These are phyloP conservation scores for Peronospora belbahrii DNA, from an alignment of 352 stramenopile species.

Conservation along the genomic window DNA sequence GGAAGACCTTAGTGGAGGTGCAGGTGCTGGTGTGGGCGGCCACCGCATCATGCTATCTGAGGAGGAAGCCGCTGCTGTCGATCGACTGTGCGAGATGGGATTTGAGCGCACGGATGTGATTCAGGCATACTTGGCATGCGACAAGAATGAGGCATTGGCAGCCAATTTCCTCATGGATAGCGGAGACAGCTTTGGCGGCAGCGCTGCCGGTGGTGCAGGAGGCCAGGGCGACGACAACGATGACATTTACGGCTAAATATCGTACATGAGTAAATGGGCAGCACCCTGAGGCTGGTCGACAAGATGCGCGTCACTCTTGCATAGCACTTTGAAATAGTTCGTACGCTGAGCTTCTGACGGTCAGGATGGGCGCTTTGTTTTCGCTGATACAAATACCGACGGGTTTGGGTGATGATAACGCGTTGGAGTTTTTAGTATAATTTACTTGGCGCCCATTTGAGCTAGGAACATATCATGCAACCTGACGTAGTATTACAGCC, in stretches of 20 bases:
- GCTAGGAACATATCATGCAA: slow-evolving; percentile 1
- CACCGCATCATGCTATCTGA: slow-evolving; percentile 75
- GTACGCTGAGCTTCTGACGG: slow-evolving; percentile 14
- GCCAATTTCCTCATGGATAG: slow-evolving; percentile 98
- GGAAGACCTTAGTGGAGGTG: slow-evolving; percentile 38
- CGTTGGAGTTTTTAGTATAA: slow-evolving; percentile 8
- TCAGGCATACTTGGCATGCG: slow-evolving; percentile 97
- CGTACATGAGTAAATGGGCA: slow-evolving; percentile 23
- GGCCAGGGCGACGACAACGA: slow-evolving; percentile 64
- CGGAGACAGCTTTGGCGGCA: slow-evolving; percentile 48
- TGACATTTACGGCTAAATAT: slow-evolving; percentile 83
- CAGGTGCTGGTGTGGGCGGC: slow-evolving; percentile 22
- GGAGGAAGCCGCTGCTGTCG: slow-evolving; percentile 69
- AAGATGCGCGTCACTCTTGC: slow-evolving; percentile 23
- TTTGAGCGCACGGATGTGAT: slow-evolving; percentile 89
- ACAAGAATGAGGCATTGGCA: slow-evolving; percentile 98
- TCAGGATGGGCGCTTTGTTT: slow-evolving; percentile 7
- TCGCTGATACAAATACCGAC: slow-evolving; percentile 26
- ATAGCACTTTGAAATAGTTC: slow-evolving; percentile 31
- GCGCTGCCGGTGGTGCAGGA: slow-evolving; percentile 32
- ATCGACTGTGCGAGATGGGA: slow-evolving; percentile 77
- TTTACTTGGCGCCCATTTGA: background rate
- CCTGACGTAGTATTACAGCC: slow-evolving; percentile 4
- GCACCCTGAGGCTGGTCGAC: slow-evolving; percentile 6
- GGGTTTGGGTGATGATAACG: slow-evolving; percentile 22